Conservation (phyloP, 1,284 basidiomycete genomes). For the Neolentinus lepideus region DNA sequence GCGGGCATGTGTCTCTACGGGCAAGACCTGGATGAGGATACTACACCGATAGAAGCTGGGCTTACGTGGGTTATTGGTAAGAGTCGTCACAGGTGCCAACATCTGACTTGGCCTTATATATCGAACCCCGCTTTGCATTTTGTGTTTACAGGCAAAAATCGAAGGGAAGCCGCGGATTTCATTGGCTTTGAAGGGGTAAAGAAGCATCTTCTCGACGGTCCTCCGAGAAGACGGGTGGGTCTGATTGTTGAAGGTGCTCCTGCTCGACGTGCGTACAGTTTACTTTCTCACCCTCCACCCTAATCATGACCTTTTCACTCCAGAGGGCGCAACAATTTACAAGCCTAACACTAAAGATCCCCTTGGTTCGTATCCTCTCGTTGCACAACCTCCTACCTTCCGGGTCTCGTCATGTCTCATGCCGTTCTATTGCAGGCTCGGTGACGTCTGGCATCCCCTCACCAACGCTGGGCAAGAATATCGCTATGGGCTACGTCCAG, state of each 20-base stretch:
- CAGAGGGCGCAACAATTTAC: constrained; percentile 81
- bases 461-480: constrained; percentile 84
- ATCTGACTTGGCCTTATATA: constrained; percentile 10
- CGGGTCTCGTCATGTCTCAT: no score
- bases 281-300: constrained; percentile 7
- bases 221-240: constrained; percentile 77
- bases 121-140: no score
- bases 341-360: constrained; percentile 43
- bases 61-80: constrained; percentile 89
- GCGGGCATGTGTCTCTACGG: constrained; percentile 99
- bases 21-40: constrained; percentile 85
- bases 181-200: constrained; percentile 80
- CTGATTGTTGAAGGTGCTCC: constrained; percentile 81
- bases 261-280: constrained; percentile 56
- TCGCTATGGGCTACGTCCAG: constrained; percentile 91
- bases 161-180: constrained; percentile 68
- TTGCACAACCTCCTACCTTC: no score
- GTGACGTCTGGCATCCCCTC: constrained; percentile 97
- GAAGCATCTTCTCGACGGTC: constrained; percentile 77
- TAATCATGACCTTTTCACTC: constrained; percentile 7
- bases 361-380: constrained; percentile 40
- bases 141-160: constrained; percentile 60
- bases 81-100: not conserved
- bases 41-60: constrained; percentile 86
- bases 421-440: no score